Evolutionary conservation across 176 grass and related monocot species (phyloP).

Genomic region (Oropetium thomaeum): DNA sequence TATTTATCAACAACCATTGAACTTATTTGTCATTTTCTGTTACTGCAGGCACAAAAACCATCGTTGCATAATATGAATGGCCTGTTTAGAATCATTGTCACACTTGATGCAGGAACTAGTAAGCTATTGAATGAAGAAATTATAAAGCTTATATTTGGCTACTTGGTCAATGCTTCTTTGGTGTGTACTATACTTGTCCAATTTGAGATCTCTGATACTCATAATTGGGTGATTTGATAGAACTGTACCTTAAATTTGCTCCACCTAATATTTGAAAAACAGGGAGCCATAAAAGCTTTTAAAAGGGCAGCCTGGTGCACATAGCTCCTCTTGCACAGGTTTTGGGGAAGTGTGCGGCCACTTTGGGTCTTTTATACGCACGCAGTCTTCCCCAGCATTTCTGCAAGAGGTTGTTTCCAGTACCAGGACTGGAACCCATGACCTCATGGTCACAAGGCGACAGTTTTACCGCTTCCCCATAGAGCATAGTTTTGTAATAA

Average conservation of each 20-base stretch:
- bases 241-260: slow-evolving; percentile 22
- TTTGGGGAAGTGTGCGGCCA: too few species aligned
- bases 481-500: neutral
- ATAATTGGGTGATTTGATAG: slow-evolving; percentile 3
- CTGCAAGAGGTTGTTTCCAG: too few species aligned
- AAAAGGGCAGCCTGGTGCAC: too few species aligned
- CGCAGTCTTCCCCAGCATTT: too few species aligned
- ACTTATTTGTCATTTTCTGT: slow-evolving; percentile 16
- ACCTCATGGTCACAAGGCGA: too few species aligned
- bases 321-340: too few species aligned
- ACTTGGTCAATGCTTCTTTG: slow-evolving; percentile 68
- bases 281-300: neutral
- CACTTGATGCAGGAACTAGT: slow-evolving; percentile 58
- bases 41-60: slow-evolving; percentile 48
- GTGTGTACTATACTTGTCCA: slow-evolving; percentile 50
- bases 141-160: slow-evolving; percentile 55
- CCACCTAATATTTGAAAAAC: slow-evolving; percentile 4
- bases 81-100: slow-evolving; percentile 66
- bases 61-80: slow-evolving; percentile 58
- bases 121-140: slow-evolving; percentile 60
- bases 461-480: too few species aligned
- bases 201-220: slow-evolving; percentile 7
- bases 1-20: slow-evolving; percentile 20
- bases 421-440: too few species aligned
- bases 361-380: too few species aligned